Base-by-base conservation (phyloP, 2,329 filamentous ascomycete genomes). In the Penicillium sp. region DNA sequence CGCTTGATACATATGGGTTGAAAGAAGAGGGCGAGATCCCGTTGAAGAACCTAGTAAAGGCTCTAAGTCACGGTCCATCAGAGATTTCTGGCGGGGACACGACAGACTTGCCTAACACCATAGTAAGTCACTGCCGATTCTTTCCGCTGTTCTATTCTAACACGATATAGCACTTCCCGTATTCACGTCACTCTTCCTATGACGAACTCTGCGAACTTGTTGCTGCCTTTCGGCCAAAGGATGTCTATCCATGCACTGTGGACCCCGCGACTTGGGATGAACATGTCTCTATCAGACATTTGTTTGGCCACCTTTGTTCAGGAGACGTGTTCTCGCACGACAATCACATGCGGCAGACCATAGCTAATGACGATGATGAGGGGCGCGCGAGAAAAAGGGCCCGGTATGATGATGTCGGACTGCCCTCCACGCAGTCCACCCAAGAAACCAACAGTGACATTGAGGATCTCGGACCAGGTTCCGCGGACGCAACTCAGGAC, bases 141-240 rank as follows among this genome's bases (percentile, higher is more conserved):
- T 4, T 8, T 22, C 16, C 8, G 5, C 10, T 6, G 2, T 19
- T 37, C 2, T 4, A 10, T 19, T 22, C 57, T 62, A 39, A 60
- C 33, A 10, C 3, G 11, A 2, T 12, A 29, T 37, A 72, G 73
- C 76, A 73, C 16, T 96, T 95, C 57, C 88, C 91, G 0, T 96
- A 91, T 63, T 92, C 92, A 0, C 81, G 92, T 1, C 92, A 97
- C 67, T 95, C 92, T 0, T 95, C 89, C 0, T 92, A 93, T 52
- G 73, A 76, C 0, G 92, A 96, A 65, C 78, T 95, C 2, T 86
- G 88, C 55, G 71, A 82, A 45, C 72, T 96, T 0, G 76, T 95
- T 1, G 65, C 75, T 3, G 75, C 77, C 0, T 87, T 96, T 59
- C 79, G 73, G 25, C 90, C 90, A 0, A 81, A 72, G 38, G 89